phyloP scores from a whole-genome alignment of 1,139 yeast species.

The Yamadazyma conglobata region DNA sequence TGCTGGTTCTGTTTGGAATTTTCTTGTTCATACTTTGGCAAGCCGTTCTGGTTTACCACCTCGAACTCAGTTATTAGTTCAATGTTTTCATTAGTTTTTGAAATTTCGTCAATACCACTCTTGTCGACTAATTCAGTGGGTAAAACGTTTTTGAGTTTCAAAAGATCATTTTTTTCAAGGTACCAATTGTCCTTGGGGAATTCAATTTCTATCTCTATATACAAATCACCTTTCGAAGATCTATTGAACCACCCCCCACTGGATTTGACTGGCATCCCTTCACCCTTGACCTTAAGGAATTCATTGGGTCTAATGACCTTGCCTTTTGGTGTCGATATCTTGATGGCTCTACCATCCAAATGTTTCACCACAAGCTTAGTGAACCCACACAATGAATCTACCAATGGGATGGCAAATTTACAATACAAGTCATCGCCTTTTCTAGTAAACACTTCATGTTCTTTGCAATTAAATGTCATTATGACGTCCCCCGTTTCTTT shows the following conservation, averaged over 20 bases:
- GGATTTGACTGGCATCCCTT: constrained; percentile 78
- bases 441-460: constrained; percentile 50
- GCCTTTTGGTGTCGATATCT: constrained; percentile 63
- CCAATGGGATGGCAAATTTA: constrained; percentile 57
- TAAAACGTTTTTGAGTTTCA: constrained; percentile 50
- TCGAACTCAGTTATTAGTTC: constrained; percentile 42
- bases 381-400: constrained; percentile 84
- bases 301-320: constrained; percentile 82
- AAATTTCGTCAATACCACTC: constrained; percentile 23
- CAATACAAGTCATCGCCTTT: constrained; percentile 65
- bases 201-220: constrained; percentile 64
- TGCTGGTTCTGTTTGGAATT: constrained; percentile 6
- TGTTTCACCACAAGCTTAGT: constrained; percentile 65
- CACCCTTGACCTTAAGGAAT: constrained; percentile 59
- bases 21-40: constrained; percentile 33
- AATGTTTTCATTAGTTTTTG: constrained; percentile 35
- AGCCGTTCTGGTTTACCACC: constrained; percentile 24
- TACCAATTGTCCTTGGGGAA: constrained; percentile 87
- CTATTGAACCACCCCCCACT: constrained; percentile 31
- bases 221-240: constrained; percentile 64
- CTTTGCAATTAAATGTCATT: constrained; percentile 51
- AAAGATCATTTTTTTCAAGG: constrained; percentile 58
- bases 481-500: constrained; percentile 76
- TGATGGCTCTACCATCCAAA: constrained; percentile 75
- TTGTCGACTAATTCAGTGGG: constrained; percentile 39